A percentile compares a stretch with the other conserved stretches of the same genome.
Evolutionary conservation across 495 filamentous ascomycete genomes (phyloP).

Genomic region (Collariella sp.): DNA sequence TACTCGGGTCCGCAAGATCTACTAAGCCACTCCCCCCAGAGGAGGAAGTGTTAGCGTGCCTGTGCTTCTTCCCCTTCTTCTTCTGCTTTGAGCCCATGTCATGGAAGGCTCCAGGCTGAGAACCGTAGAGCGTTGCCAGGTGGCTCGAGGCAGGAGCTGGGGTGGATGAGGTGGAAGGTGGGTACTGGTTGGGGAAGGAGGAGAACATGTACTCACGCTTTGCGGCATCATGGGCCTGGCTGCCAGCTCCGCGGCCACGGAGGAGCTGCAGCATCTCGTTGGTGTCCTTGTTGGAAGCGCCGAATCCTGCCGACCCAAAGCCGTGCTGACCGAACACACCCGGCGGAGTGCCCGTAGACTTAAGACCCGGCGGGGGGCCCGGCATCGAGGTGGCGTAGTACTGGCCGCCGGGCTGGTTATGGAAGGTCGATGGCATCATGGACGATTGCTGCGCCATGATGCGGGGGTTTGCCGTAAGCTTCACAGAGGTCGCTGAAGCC

Average conservation of each 20-base stretch:
- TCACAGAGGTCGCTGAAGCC: slow-evolving; percentile 57
- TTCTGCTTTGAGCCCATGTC: slow-evolving; percentile 90
- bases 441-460: slow-evolving; percentile 83
- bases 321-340: slow-evolving; percentile 70
- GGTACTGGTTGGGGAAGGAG: slow-evolving; percentile 68
- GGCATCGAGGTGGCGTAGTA: slow-evolving; percentile 65
- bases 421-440: slow-evolving; percentile 70
- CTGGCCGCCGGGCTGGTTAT: slow-evolving; percentile 52
- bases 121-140: slow-evolving; percentile 81
- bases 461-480: slow-evolving; percentile 73
- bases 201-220: slow-evolving; percentile 93
- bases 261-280: slow-evolving; percentile 76
- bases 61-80: slow-evolving; percentile 99
- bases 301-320: slow-evolving; percentile 54
- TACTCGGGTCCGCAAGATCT: slow-evolving; percentile 99
- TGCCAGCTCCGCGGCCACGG: slow-evolving; percentile 49
- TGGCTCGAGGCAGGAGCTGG: slow-evolving; percentile 82
- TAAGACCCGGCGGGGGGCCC: slow-evolving; percentile 89
- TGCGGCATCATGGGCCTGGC: slow-evolving; percentile 65
- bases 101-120: slow-evolving; percentile 73
- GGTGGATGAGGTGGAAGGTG: slow-evolving; percentile 66
- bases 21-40: slow-evolving; percentile 94
- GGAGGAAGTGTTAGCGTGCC: slow-evolving; percentile 99
- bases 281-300: slow-evolving; percentile 55
- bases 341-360: slow-evolving; percentile 87